These are phyloP conservation scores for Canariomyces notabilis DNA, from an alignment of 2,329 filamentous ascomycete species.

Conservation along the genomic window DNA sequence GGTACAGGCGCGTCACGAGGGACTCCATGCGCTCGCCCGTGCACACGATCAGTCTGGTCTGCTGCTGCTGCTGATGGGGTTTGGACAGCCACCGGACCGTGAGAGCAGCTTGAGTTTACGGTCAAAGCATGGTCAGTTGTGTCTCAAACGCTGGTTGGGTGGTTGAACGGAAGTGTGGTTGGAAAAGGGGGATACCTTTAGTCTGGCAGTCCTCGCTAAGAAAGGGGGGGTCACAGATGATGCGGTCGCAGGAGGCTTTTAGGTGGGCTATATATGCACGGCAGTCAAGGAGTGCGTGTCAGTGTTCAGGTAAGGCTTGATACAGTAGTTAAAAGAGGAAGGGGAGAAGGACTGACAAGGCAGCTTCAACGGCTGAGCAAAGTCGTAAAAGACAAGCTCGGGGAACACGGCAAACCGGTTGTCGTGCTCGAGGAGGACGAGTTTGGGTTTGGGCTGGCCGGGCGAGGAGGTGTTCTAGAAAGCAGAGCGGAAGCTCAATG, in stretches of 20 bases:
- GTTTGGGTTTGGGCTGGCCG: slow-evolving; percentile 44
- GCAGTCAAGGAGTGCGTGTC: background rate
- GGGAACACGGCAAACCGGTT: slow-evolving; percentile 67
- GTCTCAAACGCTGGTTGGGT: no score
- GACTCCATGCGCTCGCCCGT: slow-evolving; percentile 72
- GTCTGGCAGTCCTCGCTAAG: slow-evolving; percentile 76
- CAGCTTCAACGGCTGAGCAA: slow-evolving; percentile 60
- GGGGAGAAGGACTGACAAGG: slow-evolving; percentile 40
- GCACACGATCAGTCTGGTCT: slow-evolving; percentile 54
- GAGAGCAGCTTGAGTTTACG: slow-evolving; percentile 50
- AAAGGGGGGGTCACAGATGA: slow-evolving; percentile 76
- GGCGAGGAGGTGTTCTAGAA: slow-evolving; percentile 16
- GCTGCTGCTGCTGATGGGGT: slow-evolving; percentile 20
- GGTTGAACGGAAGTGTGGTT: background rate
- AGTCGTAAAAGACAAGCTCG: slow-evolving; percentile 73
- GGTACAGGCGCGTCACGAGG: slow-evolving; percentile 63
- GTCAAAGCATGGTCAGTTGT: no score
- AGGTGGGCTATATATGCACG: slow-evolving; percentile 39
- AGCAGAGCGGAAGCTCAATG: no score
- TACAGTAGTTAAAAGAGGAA: background rate
- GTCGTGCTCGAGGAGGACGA: slow-evolving; percentile 70
- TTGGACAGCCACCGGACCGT: slow-evolving; percentile 70
- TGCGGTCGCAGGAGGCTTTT: slow-evolving; percentile 60
- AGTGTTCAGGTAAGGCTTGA: background rate
- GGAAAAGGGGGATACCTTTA: slow-evolving; percentile 47